Evolutionary conservation across 768 basidiomycete genomes (phyloP).

Genomic region (Leccinum variicolor): DNA sequence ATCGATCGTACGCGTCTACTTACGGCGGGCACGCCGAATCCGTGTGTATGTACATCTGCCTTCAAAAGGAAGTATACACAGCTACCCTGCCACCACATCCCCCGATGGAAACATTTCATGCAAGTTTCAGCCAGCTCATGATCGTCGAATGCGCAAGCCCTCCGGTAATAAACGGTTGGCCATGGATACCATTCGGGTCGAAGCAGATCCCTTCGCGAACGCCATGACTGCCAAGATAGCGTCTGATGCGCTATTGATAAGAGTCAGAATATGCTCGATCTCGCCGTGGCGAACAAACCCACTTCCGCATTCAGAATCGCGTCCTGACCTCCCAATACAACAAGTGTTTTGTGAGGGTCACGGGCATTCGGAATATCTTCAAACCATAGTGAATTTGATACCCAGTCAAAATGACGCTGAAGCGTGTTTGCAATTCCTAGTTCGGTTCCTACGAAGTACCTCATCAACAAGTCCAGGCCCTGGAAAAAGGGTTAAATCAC

Average conservation of each 20-base stretch:
- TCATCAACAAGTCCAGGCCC: conserved; percentile 78
- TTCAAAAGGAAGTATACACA: conserved; percentile 5
- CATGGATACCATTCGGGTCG: conserved; percentile 61
- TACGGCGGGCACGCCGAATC: background rate
- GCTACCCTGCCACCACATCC: background rate
- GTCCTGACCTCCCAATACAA: conserved; percentile 83
- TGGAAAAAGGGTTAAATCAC: conserved; percentile 27
- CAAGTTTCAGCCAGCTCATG: conserved; percentile 55
- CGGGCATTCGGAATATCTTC: conserved; percentile 83
- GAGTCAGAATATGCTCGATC: background rate
- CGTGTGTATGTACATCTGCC: conserved; percentile 6
- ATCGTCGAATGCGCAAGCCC: conserved; percentile 54
- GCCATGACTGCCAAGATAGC: conserved; percentile 75
- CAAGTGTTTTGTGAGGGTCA: conserved; percentile 62
- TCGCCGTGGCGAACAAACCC: conserved; percentile 7
- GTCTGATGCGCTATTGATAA: conserved; percentile 55
- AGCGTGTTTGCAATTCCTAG: conserved; percentile 85
- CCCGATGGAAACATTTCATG: conserved; percentile 2
- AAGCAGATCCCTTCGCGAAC: conserved; percentile 63
- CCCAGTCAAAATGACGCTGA: conserved; percentile 82
- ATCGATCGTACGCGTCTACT: background rate
- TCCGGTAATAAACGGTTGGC: conserved; percentile 53
- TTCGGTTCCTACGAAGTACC: conserved; percentile 86
- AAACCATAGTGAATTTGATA: conserved; percentile 83
- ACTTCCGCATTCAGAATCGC: conserved; percentile 74